Evolutionary conservation across 306 rosid species (phyloP).

Genomic region (Pueraria montana): DNA sequence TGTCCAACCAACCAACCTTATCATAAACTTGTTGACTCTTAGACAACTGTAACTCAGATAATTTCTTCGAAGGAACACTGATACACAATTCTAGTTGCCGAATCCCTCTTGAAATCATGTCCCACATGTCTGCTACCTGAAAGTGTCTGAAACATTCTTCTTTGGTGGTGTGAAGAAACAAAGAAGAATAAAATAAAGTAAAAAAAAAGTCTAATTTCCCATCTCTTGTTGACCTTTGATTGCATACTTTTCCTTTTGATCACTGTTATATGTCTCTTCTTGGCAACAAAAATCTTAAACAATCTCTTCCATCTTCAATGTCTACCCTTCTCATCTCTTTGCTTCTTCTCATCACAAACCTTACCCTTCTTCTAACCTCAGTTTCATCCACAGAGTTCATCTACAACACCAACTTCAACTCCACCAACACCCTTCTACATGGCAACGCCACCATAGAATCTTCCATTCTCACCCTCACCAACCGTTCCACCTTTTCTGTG

Average conservation of each 20-base stretch:
- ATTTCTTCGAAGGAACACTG: neutral
- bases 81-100: neutral
- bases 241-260: neutral
- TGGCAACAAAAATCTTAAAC: neutral
- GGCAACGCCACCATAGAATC: constrained; percentile 60
- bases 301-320: constrained; percentile 37
- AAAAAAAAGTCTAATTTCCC: neutral
- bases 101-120: neutral
- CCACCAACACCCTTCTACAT: constrained; percentile 48
- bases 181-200: neutral
- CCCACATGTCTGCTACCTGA: neutral
- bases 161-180: neutral
- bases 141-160: neutral
- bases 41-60: neutral
- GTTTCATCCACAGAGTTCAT: constrained; percentile 55
- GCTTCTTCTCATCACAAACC: constrained; percentile 9
- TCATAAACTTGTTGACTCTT: neutral
- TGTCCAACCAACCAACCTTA: neutral
- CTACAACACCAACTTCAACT: constrained; percentile 65
- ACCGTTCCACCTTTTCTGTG: constrained; percentile 54
- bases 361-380: constrained; percentile 30
- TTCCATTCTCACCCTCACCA: constrained; percentile 60
- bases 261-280: neutral
- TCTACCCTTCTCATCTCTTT: constrained; percentile 33
- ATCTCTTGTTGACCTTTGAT: neutral